Evolutionary conservation across 2,329 filamentous ascomycete genomes (phyloP), one percentile per base, ranked within the genome.

Genomic region (Gaeumannomyces sp.): DNA sequence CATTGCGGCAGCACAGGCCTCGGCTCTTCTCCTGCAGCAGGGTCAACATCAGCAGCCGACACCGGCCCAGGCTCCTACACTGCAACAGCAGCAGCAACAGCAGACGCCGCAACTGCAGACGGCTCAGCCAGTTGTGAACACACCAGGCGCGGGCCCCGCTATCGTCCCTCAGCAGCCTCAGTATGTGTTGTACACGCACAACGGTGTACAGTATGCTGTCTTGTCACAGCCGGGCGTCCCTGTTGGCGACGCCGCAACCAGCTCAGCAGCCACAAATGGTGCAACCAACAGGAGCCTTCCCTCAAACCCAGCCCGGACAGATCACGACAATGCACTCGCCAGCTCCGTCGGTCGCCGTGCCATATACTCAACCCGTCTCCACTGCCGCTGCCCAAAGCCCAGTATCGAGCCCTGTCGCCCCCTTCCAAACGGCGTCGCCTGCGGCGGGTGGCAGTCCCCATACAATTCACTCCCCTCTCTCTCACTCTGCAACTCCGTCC

Each of bases 301-400:
- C n/a, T 2, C 45, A 59, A 7, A 4, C 53, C 29, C 58, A 25
- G n/a, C 38, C 35, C 27, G 31, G 35, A 67, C 45, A 65, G 62
- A 59, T 71, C 69, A 57, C 61, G 65, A 13, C 25, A 38, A 28
- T 66, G 69, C 13, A 64, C 31, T 56, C 58, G 45, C 45, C 45
- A 25, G 45, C 45, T 25, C 45, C 45, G 4, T n/a, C 45, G 22
- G 45, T 53, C 45, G 45, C 45, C 45, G 45, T 53, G 45, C 45
- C 45, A 11, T 53, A 53, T 11, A 53, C 45, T 2, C 45, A 53
- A 11, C n/a, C 45, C n/a, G 25, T 53, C 22, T n/a, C 22, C 45
- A 4, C 45, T 11, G 45, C 45, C 8, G n/a, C 45, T 10, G 22
- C n/a, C 16, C 45, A 53, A 53, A 53, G 45, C 22, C 45, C 22